A percentile compares a stretch with the other conserved stretches of the same genome.
These are phyloP conservation scores for Endothia cerciana DNA, from an alignment of 2,329 filamentous ascomycete species.

Conservation along the genomic window DNA sequence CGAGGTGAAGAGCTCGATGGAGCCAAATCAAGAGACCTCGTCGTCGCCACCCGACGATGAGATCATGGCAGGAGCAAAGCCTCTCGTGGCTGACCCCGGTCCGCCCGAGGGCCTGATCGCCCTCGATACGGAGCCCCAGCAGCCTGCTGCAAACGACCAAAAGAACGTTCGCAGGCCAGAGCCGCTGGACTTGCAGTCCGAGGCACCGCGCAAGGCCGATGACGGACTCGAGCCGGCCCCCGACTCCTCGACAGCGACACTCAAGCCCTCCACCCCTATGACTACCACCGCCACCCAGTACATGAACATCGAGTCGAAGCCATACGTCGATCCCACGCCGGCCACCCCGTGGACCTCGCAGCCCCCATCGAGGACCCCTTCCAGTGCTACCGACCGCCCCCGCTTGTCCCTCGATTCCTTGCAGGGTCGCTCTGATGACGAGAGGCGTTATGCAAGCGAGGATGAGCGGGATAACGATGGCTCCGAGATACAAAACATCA, in stretches of 20 bases:
- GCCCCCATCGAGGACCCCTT: slow-evolving; percentile 62
- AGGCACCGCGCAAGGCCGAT: slow-evolving; percentile 18
- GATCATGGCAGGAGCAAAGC: slow-evolving; percentile 13
- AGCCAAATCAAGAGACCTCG: slow-evolving; percentile 20
- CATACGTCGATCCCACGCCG: slow-evolving; percentile 62
- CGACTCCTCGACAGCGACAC: slow-evolving; percentile 52
- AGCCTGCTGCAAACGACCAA: slow-evolving; percentile 5
- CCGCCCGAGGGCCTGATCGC: slow-evolving; percentile 24
- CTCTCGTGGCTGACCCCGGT: slow-evolving; percentile 13
- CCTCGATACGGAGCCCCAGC: slow-evolving; percentile 8
- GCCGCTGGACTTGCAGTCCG: slow-evolving; percentile 10
- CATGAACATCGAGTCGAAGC: slow-evolving; percentile 50
- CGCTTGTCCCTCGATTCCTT: slow-evolving; percentile 48
- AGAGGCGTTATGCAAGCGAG: slow-evolving; percentile 60
- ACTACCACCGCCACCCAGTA: slow-evolving; percentile 46
- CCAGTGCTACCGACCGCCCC: slow-evolving; percentile 57
- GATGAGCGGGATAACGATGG: slow-evolving; percentile 71
- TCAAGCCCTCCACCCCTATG: slow-evolving; percentile 50
- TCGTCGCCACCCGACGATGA: slow-evolving; percentile 22
- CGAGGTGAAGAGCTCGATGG: slow-evolving; percentile 29
- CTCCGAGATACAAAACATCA: slow-evolving; percentile 94
- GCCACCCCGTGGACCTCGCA: slow-evolving; percentile 59
- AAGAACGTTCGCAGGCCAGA: background rate
- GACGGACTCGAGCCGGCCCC: slow-evolving; percentile 35
- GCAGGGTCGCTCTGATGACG: slow-evolving; percentile 62